phyloP scores from a whole-genome alignment of 2,329 filamentous ascomycete species.

The Aspergillus sp. region DNA sequence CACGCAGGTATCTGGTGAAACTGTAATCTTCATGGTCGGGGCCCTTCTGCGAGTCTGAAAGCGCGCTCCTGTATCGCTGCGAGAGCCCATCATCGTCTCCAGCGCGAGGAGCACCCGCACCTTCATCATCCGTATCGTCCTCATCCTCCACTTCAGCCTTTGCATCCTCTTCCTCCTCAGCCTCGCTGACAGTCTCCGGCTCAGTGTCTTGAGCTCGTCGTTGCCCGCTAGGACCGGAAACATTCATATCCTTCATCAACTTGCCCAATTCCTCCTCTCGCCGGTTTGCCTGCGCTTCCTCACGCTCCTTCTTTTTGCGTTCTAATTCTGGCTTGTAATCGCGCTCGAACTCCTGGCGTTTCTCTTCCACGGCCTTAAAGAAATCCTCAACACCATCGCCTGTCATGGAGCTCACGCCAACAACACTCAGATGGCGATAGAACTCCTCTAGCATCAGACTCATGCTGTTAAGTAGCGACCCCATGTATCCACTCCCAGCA shows the following conservation, averaged over 20 bases:
- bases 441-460: constrained; percentile 96
- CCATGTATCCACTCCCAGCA: constrained; percentile 90
- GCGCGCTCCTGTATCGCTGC: constrained; percentile 67
- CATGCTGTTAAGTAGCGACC: constrained; percentile 92
- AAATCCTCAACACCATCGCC: constrained; percentile 90
- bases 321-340: constrained; percentile 94
- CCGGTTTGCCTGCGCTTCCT: constrained; percentile 63
- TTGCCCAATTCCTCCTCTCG: constrained; percentile 79
- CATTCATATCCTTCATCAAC: constrained; percentile 89
- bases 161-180: constrained; percentile 46
- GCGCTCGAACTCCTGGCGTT: constrained; percentile 76
- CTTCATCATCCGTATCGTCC: constrained; percentile 41
- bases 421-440: constrained; percentile 86
- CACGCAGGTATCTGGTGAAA: constrained; percentile 45
- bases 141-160: constrained; percentile 43
- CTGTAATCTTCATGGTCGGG: constrained; percentile 44
- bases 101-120: constrained; percentile 53
- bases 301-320: constrained; percentile 62
- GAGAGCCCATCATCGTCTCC: constrained; percentile 61
- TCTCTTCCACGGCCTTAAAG: constrained; percentile 79
- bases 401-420: constrained; percentile 88
- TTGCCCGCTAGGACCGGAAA: constrained; percentile 38
- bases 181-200: constrained; percentile 43
- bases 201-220: constrained; percentile 20
- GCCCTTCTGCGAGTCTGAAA: constrained; percentile 47